phyloP scores from a whole-genome alignment of 2,329 filamentous ascomycete genomes.

The Scedosporium boydii region DNA sequence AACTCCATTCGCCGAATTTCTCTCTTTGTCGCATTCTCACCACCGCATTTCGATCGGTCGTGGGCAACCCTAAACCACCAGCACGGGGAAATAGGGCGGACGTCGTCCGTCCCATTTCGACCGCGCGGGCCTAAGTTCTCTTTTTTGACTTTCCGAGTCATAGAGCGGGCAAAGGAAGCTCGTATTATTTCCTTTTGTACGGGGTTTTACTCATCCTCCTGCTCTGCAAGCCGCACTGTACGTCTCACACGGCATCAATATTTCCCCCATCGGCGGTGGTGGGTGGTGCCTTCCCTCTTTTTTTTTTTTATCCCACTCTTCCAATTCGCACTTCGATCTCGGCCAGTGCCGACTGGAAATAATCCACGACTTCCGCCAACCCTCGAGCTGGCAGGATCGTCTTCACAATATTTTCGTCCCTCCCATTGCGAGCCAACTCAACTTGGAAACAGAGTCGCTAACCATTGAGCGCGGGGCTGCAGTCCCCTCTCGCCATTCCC shows the following conservation, averaged over 20 bases:
- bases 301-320: neutral
- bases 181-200: neutral
- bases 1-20: too few species aligned
- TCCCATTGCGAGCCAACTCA: neutral
- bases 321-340: neutral
- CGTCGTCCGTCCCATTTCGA: conserved; percentile 7
- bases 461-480: neutral
- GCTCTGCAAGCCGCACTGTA: conserved; percentile 1
- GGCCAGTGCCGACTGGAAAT: neutral
- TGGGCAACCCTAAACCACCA: neutral
- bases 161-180: neutral
- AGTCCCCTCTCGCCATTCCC: neutral
- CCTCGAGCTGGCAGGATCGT: neutral
- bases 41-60: conserved; percentile 1
- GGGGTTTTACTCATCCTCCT: neutral
- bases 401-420: neutral
- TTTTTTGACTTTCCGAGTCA: neutral
- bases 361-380: neutral
- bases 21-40: neutral
- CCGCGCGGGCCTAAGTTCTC: neutral
- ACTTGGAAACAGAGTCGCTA: neutral
- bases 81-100: conserved; percentile 7
- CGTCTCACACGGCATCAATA: neutral
- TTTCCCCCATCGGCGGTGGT: neutral
- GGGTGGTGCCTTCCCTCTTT: neutral